Conservation (phyloP, 1,284 basidiomycete species). For the Puccinia horiana region DNA sequence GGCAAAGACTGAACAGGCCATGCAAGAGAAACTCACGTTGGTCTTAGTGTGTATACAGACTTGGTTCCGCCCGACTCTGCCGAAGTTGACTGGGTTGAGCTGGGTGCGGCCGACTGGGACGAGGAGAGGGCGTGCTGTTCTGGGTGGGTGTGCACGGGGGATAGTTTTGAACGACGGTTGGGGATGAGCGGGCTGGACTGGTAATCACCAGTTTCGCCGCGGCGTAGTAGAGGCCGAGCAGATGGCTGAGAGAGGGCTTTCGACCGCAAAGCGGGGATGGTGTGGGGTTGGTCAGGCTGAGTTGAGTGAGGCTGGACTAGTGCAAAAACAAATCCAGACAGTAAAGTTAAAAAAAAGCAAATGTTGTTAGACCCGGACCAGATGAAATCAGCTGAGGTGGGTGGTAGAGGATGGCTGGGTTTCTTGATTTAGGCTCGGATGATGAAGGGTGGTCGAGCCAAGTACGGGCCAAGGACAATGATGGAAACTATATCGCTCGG, state of each 20-base stretch:
- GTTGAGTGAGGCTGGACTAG: not conserved
- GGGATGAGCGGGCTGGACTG: constrained; percentile 10
- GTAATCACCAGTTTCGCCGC: not conserved
- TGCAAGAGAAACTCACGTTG: not conserved
- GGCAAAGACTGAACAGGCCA: not conserved
- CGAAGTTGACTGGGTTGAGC: not conserved
- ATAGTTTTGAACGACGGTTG: not conserved
- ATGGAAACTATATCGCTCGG: constrained; percentile 3
- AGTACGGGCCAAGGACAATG: constrained; percentile 6
- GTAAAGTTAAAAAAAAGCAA: too few species aligned
- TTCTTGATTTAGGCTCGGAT: not conserved
- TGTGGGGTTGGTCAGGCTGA: not conserved
- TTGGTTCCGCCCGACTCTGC: not conserved
- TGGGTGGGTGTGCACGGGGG: not conserved
- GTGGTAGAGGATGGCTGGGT: not conserved
- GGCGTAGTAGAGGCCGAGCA: not conserved
- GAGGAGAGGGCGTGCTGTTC: not conserved
- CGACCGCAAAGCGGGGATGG: constrained; percentile 1
- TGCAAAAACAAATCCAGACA: not conserved
- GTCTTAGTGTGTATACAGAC: not conserved
- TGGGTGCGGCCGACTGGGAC: constrained; percentile 11
- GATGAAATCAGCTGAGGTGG: constrained; percentile 18
- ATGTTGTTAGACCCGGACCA: constrained; percentile 7
- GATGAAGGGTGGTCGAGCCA: not conserved
- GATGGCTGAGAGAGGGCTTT: not conserved